Evolutionary conservation across 2,329 filamentous ascomycete species (phyloP).

Genomic region (Penicillium sclerotiorum): DNA sequence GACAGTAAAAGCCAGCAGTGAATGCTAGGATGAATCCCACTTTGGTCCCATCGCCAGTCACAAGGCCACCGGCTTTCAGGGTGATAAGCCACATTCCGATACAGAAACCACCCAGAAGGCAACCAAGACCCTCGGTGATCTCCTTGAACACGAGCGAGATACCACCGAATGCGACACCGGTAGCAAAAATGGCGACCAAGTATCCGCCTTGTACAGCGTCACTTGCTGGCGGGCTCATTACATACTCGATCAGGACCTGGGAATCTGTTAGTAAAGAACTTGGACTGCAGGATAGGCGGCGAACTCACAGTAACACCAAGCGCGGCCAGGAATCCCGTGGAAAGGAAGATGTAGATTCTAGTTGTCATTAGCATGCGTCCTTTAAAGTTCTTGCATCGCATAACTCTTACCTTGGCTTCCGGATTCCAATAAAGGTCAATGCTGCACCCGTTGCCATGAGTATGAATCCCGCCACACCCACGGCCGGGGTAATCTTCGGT

Average conservation of each 20-base stretch:
- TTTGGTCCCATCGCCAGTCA: conserved; percentile 64
- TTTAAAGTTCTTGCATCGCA: background rate
- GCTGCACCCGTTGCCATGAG: conserved; percentile 71
- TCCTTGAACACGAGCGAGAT: conserved; percentile 79
- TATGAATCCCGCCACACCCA: conserved; percentile 76
- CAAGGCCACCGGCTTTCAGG: conserved; percentile 73
- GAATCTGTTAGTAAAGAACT: no score
- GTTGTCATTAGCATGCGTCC: conserved; percentile 21
- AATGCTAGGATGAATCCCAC: conserved; percentile 76
- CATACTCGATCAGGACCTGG: conserved; percentile 76
- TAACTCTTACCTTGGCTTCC: conserved; percentile 63
- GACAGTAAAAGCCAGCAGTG: conserved; percentile 66
- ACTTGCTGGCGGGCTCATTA: conserved; percentile 77
- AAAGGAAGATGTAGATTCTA: conserved; percentile 74
- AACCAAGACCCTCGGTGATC: conserved; percentile 81
- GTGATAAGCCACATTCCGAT: conserved; percentile 89
- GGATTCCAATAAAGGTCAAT: conserved; percentile 78
- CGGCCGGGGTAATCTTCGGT: conserved; percentile 76
- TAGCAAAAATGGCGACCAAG: conserved; percentile 73
- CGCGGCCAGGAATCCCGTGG: conserved; percentile 71
- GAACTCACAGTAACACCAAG: conserved; percentile 67
- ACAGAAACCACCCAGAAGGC: conserved; percentile 82
- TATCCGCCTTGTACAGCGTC: conserved; percentile 82
- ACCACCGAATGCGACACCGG: conserved; percentile 73
- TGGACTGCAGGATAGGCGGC: no score